phyloP scores from a whole-genome alignment of 768 basidiomycete species.

The Lanmaoa rubissima region DNA sequence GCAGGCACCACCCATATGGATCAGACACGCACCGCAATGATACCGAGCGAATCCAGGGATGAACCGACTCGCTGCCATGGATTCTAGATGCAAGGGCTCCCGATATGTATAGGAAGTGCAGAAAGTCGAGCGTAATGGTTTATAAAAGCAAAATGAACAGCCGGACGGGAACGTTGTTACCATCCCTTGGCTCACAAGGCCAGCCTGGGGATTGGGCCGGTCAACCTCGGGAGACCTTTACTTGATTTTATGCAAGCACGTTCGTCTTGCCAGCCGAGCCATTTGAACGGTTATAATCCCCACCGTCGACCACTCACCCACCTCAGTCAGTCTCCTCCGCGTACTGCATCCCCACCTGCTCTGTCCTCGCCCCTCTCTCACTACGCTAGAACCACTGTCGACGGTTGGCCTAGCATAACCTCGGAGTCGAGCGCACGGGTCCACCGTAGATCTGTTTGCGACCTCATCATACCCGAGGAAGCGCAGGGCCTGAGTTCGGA shows the following conservation, averaged over 20 bases:
- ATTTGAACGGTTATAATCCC: slow-evolving; percentile 19
- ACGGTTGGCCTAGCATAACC: slow-evolving; percentile 1
- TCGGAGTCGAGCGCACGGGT: slow-evolving; percentile 6
- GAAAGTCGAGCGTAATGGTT: slow-evolving; percentile 24
- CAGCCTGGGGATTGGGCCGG: slow-evolving; percentile 10
- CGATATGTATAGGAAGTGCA: slow-evolving; percentile 29
- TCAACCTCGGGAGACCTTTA: slow-evolving; percentile 2
- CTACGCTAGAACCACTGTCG: slow-evolving; percentile 3
- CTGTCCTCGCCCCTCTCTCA: slow-evolving; percentile 27
- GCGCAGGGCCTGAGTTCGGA: slow-evolving; percentile 27
- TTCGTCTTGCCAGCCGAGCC: slow-evolving; percentile 28
- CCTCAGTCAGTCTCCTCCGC: slow-evolving; percentile 4
- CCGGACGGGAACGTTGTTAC: slow-evolving; percentile 7
- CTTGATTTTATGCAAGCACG: slow-evolving; percentile 34
- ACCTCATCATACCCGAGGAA: slow-evolving; percentile 33
- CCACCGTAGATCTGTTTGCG: slow-evolving; percentile 26
- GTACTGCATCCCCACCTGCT: slow-evolving; percentile 5
- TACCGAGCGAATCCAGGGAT: slow-evolving; percentile 23
- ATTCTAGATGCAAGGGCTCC: slow-evolving; percentile 15
- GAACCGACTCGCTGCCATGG: slow-evolving; percentile 14
- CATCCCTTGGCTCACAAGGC: slow-evolving; percentile 10
- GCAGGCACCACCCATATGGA: slow-evolving; percentile 14
- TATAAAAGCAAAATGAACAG: slow-evolving; percentile 30
- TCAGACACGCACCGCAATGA: slow-evolving; percentile 16
- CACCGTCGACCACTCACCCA: slow-evolving; percentile 15